Conservation (phyloP, 768 basidiomycete species). For the Trametes villosa region DNA sequence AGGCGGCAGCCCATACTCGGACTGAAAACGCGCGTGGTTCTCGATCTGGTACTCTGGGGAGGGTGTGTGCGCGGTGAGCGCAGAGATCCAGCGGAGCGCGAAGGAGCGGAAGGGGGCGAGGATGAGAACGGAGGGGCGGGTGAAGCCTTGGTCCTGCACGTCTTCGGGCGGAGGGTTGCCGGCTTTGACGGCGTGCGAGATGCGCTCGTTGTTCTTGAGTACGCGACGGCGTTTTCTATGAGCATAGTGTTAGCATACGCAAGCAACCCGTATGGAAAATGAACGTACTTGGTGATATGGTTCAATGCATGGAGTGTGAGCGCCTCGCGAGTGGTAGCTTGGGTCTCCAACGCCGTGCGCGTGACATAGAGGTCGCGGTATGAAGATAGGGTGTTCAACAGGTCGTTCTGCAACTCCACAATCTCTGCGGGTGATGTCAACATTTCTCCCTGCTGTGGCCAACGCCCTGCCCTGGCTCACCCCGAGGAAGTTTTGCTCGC, state of each 20-base stretch:
- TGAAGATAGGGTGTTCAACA: slow-evolving; percentile 66
- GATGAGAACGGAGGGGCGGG: slow-evolving; percentile 90
- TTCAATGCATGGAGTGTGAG: slow-evolving; percentile 82
- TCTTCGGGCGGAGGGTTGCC: slow-evolving; percentile 65
- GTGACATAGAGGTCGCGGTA: slow-evolving; percentile 81
- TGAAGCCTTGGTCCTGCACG: slow-evolving; percentile 96
- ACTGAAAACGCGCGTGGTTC: slow-evolving; percentile 79
- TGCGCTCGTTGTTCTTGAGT: slow-evolving; percentile 91
- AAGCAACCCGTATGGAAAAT: too few relatives aligned
- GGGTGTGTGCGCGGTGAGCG: slow-evolving; percentile 77
- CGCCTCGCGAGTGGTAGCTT: slow-evolving; percentile 65
- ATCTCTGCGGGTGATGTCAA: slow-evolving; percentile 23
- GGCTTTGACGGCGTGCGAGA: slow-evolving; percentile 70
- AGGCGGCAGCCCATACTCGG: slow-evolving; percentile 82
- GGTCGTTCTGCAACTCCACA: slow-evolving; percentile 62
- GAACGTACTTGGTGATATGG: slow-evolving; percentile 81
- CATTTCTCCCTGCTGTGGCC: neutral
- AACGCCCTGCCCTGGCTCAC: slow-evolving; percentile 37
- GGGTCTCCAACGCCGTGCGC: slow-evolving; percentile 64
- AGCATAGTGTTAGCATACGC: neutral
- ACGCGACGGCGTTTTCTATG: slow-evolving; percentile 88
- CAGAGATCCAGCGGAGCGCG: slow-evolving; percentile 81
- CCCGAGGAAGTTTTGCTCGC: slow-evolving; percentile 56
- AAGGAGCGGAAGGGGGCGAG: slow-evolving; percentile 93
- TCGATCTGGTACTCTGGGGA: slow-evolving; percentile 80